A percentile compares a stretch with the other conserved stretches of the same genome.
Conservation (phyloP, 2,329 filamentous ascomycete species). For the Cylindrodendrum hubeiense region DNA sequence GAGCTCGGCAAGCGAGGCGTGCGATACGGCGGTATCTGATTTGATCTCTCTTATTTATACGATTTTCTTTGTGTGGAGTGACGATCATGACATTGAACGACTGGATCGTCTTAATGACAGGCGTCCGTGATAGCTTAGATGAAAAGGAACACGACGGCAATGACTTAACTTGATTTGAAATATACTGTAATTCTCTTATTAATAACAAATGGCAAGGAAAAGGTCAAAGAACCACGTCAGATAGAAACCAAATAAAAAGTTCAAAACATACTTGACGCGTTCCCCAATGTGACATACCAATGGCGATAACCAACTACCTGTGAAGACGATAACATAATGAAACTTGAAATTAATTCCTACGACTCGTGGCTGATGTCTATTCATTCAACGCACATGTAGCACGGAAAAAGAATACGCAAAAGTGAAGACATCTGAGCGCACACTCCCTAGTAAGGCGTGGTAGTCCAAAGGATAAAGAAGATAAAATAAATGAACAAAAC, state of each 20-base stretch:
- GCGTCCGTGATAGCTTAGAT: neutral
- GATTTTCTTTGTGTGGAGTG: neutral
- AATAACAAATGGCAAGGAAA: neutral
- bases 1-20: conserved; percentile 78
- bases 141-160: conserved; percentile 8
- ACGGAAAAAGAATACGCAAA: too few species aligned
- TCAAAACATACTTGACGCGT: neutral
- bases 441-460: too few species aligned
- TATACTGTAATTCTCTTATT: conserved; percentile 2
- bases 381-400: too few species aligned
- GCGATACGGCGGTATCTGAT: conserved; percentile 59
- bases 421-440: too few species aligned
- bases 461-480: too few species aligned
- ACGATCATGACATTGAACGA: neutral
- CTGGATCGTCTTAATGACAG: neutral
- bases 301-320: neutral
- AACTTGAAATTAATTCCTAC: too few species aligned
- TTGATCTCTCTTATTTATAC: neutral
- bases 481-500: too few species aligned
- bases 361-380: too few species aligned
- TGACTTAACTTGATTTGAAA: conserved; percentile 1
- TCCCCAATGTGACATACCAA: neutral
- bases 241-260: neutral
- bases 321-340: too few species aligned
- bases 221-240: neutral